phyloP scores from a whole-genome alignment of 1,284 basidiomycete species.

The Malassezia yamatoensis region DNA sequence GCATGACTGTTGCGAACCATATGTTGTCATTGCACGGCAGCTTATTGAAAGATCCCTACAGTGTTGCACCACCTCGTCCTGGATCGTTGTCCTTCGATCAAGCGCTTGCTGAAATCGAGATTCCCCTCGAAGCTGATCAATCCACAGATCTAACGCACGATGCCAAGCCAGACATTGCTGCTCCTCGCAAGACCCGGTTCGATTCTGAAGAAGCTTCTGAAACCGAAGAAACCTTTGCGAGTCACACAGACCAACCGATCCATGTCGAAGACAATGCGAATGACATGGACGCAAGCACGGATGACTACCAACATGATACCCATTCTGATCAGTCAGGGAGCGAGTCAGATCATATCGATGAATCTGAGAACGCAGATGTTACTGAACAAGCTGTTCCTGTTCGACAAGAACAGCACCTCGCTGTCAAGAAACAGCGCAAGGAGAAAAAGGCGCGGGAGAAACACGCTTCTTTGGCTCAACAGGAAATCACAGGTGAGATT shows the following conservation, averaged over 20 bases:
- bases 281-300: neutral
- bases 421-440: neutral
- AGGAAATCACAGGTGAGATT: neutral
- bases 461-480: neutral
- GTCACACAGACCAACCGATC: neutral
- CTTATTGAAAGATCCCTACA: constrained; percentile 73
- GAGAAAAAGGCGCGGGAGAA: neutral
- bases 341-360: neutral
- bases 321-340: neutral
- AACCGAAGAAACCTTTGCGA: neutral
- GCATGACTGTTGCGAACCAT: constrained; percentile 81
- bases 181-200: constrained; percentile 14
- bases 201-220: constrained; percentile 6
- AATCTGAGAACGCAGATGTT: neutral
- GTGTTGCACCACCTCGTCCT: constrained; percentile 44
- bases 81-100: constrained; percentile 22
- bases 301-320: neutral
- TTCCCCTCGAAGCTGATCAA: neutral
- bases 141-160: constrained; percentile 1
- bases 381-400: neutral
- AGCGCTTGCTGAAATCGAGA: constrained; percentile 16
- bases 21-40: constrained; percentile 90
- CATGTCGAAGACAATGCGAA: constrained; percentile 6
- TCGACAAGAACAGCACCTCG: neutral
- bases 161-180: neutral